Base-by-base conservation (phyloP, 148 eudicot species). In the Silene conica region DNA sequence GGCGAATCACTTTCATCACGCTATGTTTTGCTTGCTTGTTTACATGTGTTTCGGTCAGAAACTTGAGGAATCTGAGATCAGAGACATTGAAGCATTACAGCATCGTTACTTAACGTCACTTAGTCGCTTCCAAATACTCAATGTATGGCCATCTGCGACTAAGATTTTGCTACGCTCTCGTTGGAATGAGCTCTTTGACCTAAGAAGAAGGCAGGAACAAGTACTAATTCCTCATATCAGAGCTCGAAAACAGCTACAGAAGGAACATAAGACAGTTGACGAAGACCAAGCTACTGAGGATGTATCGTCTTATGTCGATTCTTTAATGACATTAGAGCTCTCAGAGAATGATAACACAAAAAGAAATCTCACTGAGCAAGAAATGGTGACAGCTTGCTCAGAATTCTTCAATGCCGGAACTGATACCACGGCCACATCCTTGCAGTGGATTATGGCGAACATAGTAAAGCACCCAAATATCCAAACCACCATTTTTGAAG, bases 401-500 rank as follows among this genome's bases (percentile, higher is more conserved):
- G 89, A 91, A 46, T 87, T 89, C 71, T 86, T 90, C 4, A 83
- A 74, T 38, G 93, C 77, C 0, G 93, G 97, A 52, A 89, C 97
- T 1, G 91, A 91, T 60, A 89, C 89, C 8, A 91, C 97, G 2
- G 45, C 89, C 15, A 89, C 91, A 0, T 82, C 90, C 2, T 74
- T 91, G 56, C 89, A 91, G 38, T 91, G 90, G 91, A 85, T 85
- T 67, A 87, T 91, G 90, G 93, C 97, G 22, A 89, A 83, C 58
- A 28, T 90, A 14, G 92, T 89, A 12, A 90, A 84, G 80, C 57
- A 81, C 75, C 85, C 84, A 3, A 7, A 58, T 0, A 73, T 87
- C 11, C 93, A 89, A 67, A 68, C 68, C 1, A 86, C 81, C 76
- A 73, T 91, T 26, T 86, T 74, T 43, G 73, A 89, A 9, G 97